These are phyloP conservation scores for Tephrocybe sp. DNA, from an alignment of 768 basidiomycete species.

Conservation along the genomic window DNA sequence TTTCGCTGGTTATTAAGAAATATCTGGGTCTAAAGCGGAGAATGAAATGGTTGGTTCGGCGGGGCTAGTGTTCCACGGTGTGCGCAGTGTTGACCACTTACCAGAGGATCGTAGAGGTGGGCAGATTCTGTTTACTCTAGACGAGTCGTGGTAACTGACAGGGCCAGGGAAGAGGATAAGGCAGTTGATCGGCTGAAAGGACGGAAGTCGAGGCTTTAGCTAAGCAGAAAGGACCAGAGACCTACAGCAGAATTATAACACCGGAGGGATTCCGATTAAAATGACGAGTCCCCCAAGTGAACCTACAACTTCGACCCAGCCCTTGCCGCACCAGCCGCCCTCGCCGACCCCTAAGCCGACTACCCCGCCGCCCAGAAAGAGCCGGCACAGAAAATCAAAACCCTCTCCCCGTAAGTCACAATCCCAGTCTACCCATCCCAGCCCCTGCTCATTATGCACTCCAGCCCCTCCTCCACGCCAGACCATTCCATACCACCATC, in stretches of 20 bases:
- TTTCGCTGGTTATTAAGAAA: conserved; percentile 17
- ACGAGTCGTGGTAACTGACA: conserved; percentile 1
- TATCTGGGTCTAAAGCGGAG: conserved; percentile 30
- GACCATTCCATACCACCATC: conserved; percentile 38
- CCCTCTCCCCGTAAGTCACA: conserved; percentile 19
- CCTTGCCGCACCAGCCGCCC: conserved; percentile 47
- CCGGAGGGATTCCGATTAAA: conserved; percentile 32
- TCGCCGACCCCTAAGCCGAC: conserved; percentile 40
- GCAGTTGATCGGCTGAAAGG: conserved; percentile 8
- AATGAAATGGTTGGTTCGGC: conserved; percentile 19
- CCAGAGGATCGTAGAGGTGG: conserved; percentile 6
- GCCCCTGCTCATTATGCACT: background rate
- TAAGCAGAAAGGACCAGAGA: conserved; percentile 37
- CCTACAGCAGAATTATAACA: conserved; percentile 40
- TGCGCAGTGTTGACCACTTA: conserved; percentile 8
- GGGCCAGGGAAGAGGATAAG: background rate
- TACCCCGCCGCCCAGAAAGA: conserved; percentile 44
- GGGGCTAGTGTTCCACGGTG: conserved; percentile 9
- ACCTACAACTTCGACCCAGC: conserved; percentile 33
- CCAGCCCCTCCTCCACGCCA: conserved; percentile 29
- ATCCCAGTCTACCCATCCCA: background rate
- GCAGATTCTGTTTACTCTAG: conserved; percentile 1
- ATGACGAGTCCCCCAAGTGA: conserved; percentile 53
- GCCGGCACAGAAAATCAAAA: conserved; percentile 48
- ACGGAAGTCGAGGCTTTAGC: conserved; percentile 23